Base-by-base conservation (phyloP, 2,329 filamentous ascomycete species). In the Zymoseptoria tritici region DNA sequence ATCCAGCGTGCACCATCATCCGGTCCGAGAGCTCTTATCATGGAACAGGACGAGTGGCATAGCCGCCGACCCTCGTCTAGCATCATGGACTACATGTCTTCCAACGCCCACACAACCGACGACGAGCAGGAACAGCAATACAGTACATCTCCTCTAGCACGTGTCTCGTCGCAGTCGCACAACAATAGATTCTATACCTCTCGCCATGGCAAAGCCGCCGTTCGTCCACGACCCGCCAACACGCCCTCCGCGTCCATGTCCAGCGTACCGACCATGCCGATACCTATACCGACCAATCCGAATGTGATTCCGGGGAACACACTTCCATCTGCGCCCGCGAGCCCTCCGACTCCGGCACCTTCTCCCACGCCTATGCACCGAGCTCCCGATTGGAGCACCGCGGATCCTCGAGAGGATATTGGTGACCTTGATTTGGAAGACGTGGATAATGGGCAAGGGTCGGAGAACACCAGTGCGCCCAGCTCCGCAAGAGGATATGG, bases 341-440 rank as follows among this genome's bases (percentile, higher is more conserved):
- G 84, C 54, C 85, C 85, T 64, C 85, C 85, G 16, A 87, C 85
- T n/a, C 85, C 85, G 9, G 85, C 85, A 26, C 85, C 85, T 6
- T 86, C 83, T 70, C 85, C 85, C 4, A 86, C 84, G 16, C 85
- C 85, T 21, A 83, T 83, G 65, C 82, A 85, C 63, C 75, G 83
- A 64, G 79, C 78, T n/a, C 82, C 82, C 13, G 87, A 90, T 75
- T 92, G 89, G 89, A 90, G 86, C 70, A 85, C 85, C 62, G 86
- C 87, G 20, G 86, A 87, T 50, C 88, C 91, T 61, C 85, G 90
- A 70, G 90, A 97, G 73, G 90, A 96, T 71, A 84, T 88, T 65
- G 90, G 93, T 68, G 66, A 69, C 52, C 60, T 69, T 24, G 71
- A 72, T 26, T 59, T 72, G 11, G 67, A 73, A 22, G 58, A 66